Conservation (phyloP, 345 rosid genomes). For the Salix caprea region DNA sequence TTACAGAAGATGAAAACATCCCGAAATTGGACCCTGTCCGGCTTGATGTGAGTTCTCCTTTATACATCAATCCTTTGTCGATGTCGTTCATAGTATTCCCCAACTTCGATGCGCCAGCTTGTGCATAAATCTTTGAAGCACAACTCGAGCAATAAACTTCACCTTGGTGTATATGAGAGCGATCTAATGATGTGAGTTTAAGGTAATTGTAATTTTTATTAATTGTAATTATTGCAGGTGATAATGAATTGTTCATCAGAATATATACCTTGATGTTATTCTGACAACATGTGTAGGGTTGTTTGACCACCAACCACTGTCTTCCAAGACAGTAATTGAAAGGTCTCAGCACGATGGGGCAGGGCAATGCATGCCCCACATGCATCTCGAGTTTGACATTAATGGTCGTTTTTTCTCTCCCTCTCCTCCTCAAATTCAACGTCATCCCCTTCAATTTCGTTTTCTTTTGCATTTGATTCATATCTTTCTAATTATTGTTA, state of each 20-base stretch:
- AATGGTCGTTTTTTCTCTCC: too few species aligned
- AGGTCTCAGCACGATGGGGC: too few species aligned
- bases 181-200: background rate
- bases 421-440: too few species aligned
- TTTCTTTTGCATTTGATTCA: too few species aligned
- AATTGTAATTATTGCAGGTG: slow-evolving; percentile 7
- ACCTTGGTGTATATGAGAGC: background rate
- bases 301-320: too few species aligned
- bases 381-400: too few species aligned
- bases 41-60: slow-evolving; percentile 40
- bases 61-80: slow-evolving; percentile 50
- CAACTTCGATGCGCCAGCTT: slow-evolving; percentile 67
- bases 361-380: too few species aligned
- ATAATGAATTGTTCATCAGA: background rate
- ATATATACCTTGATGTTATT: background rate
- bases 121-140: slow-evolving; percentile 34
- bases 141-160: background rate
- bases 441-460: too few species aligned
- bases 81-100: slow-evolving; percentile 77
- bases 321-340: too few species aligned
- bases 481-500: too few species aligned
- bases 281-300: too few species aligned
- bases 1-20: slow-evolving; percentile 43
- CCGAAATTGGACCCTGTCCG: slow-evolving; percentile 61
- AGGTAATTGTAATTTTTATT: slow-evolving; percentile 3